Percentiles rank a stretch among this genome's conserved stretches.
Evolutionary conservation across 164 flowering plant species (phyloP).

Genomic region (Chimonanthus salicifolius): DNA sequence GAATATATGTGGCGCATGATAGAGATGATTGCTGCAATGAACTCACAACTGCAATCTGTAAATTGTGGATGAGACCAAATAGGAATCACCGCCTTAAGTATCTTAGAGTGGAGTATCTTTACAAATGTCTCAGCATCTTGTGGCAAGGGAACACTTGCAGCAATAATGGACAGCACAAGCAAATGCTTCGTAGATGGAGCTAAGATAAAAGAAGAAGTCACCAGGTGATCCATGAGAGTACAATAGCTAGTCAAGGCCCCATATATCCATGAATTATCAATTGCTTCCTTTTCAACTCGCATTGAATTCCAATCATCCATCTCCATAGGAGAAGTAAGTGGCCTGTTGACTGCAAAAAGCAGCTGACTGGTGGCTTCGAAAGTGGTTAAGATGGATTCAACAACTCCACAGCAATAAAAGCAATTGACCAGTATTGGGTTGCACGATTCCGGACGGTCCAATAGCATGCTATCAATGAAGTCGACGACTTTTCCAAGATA

Average conservation of each 20-base stretch:
- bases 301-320: slow-evolving; percentile 66
- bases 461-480: slow-evolving; percentile 65
- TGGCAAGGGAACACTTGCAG: slow-evolving; percentile 63
- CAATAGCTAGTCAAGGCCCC: slow-evolving; percentile 85
- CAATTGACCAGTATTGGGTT: slow-evolving; percentile 79
- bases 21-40: slow-evolving; percentile 62
- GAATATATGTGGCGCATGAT: slow-evolving; percentile 71
- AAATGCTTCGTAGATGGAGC: slow-evolving; percentile 79
- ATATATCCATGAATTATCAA: slow-evolving; percentile 76
- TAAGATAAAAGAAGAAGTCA: slow-evolving; percentile 72
- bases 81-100: slow-evolving; percentile 85
- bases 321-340: slow-evolving; percentile 91
- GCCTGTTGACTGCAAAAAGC: slow-evolving; percentile 65
- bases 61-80: slow-evolving; percentile 92
- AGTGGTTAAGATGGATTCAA: slow-evolving; percentile 82
- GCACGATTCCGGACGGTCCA: slow-evolving; percentile 86
- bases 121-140: slow-evolving; percentile 90
- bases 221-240: slow-evolving; percentile 86
- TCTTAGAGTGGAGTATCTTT: slow-evolving; percentile 86
- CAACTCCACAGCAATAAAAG: slow-evolving; percentile 76
- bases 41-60: slow-evolving; percentile 75
- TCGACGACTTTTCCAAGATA: slow-evolving; percentile 88
- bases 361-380: slow-evolving; percentile 96
- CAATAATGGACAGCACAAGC: slow-evolving; percentile 68
- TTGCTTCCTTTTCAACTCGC: slow-evolving; percentile 54